A percentile compares a stretch with the other conserved stretches of the same genome.
Evolutionary conservation across 176 grass and related monocot species (phyloP).

Genomic region (Saccharum officinarum): DNA sequence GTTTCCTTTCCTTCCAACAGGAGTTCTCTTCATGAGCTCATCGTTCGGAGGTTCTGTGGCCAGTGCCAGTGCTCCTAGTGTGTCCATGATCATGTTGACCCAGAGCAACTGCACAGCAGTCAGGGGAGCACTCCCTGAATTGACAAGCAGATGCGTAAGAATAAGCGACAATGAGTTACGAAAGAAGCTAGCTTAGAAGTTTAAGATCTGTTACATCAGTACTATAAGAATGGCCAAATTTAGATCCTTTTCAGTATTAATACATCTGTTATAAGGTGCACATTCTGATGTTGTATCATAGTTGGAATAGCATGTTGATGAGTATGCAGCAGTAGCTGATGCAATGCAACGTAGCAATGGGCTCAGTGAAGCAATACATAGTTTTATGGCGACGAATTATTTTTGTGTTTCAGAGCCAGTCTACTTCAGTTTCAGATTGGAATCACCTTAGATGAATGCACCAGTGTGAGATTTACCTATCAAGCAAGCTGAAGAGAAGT

Average conservation of each 20-base stretch:
- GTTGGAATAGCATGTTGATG: too few relatives aligned
- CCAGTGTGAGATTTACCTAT: constrained; percentile 51
- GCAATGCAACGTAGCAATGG: not conserved
- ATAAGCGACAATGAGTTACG: not conserved
- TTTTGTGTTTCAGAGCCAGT: not conserved
- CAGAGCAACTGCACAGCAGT: constrained; percentile 97
- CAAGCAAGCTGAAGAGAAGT: constrained; percentile 94
- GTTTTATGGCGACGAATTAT: not conserved
- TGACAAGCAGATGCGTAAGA: not conserved
- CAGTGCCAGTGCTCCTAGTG: constrained; percentile 90
- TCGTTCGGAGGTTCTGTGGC: constrained; percentile 91
- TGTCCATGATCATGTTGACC: constrained; percentile 99
- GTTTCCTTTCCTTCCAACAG: constrained; percentile 93
- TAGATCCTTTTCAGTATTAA: not conserved
- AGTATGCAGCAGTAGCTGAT: not conserved
- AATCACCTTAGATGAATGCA: not conserved
- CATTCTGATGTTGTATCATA: not conserved
- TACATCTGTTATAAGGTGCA: not conserved
- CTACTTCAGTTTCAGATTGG: not conserved
- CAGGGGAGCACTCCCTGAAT: constrained; percentile 84
- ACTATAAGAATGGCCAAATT: not conserved
- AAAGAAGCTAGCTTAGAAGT: not conserved
- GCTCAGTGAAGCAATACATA: not conserved
- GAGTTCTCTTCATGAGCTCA: constrained; percentile 83
- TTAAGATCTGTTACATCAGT: not conserved